Evolutionary conservation across 768 basidiomycete genomes (phyloP).

Genomic region (Fistulinella prunicolor): DNA sequence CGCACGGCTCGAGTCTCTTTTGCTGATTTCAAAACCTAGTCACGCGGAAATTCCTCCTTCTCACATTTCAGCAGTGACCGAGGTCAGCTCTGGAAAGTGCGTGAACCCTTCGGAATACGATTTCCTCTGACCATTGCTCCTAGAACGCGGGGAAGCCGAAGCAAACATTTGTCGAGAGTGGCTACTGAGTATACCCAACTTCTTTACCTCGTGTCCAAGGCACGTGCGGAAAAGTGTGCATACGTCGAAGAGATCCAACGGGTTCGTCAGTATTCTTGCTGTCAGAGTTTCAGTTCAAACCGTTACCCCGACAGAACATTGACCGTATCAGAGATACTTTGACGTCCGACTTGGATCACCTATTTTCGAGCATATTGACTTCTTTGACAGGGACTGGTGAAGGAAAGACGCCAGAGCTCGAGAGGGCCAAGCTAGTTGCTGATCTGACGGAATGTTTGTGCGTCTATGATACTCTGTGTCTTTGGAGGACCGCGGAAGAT

Average conservation of each 20-base stretch:
- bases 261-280: slow-evolving; percentile 48
- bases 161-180: slow-evolving; percentile 80
- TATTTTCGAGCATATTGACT: slow-evolving; percentile 65
- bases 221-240: slow-evolving; percentile 67
- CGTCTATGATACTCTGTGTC: slow-evolving; percentile 74
- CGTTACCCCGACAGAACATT: slow-evolving; percentile 56
- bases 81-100: slow-evolving; percentile 39
- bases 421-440: slow-evolving; percentile 56
- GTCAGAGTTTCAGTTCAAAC: slow-evolving; percentile 6
- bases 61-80: slow-evolving; percentile 23
- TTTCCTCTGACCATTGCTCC: slow-evolving; percentile 7
- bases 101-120: background rate
- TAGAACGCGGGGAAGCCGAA: slow-evolving; percentile 60
- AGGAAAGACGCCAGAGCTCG: slow-evolving; percentile 54
- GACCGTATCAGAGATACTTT: slow-evolving; percentile 81
- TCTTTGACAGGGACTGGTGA: slow-evolving; percentile 48
- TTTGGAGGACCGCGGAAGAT: slow-evolving; percentile 89
- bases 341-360: slow-evolving; percentile 79
- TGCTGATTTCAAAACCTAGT: slow-evolving; percentile 58
- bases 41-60: slow-evolving; percentile 30
- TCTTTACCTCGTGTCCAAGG: slow-evolving; percentile 85
- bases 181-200: slow-evolving; percentile 92
- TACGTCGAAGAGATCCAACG: slow-evolving; percentile 85
- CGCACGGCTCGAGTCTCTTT: slow-evolving; percentile 80
- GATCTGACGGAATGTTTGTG: slow-evolving; percentile 78